phyloP scores from a whole-genome alignment of 768 basidiomycete species.

The Podaxis mareebaensis region DNA sequence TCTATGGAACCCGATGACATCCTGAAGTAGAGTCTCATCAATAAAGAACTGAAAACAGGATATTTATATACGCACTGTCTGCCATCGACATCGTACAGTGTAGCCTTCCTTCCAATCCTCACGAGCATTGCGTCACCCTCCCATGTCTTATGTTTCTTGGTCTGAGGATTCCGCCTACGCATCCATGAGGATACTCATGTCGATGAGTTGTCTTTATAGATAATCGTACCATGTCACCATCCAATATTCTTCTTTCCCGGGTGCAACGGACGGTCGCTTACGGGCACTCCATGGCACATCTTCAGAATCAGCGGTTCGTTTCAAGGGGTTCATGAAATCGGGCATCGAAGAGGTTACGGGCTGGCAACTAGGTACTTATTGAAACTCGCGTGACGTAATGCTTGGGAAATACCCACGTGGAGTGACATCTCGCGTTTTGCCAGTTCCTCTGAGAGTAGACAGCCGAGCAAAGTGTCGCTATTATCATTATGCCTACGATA shows the following conservation, averaged over 20 bases:
- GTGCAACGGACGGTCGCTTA: slow-evolving; percentile 33
- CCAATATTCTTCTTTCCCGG: slow-evolving; percentile 52
- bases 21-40: slow-evolving; percentile 29
- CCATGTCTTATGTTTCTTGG: slow-evolving; percentile 89
- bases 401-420: neutral
- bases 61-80: slow-evolving; percentile 49
- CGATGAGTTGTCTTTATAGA: neutral
- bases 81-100: slow-evolving; percentile 63
- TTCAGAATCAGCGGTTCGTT: slow-evolving; percentile 14
- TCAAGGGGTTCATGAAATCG: slow-evolving; percentile 20
- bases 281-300: slow-evolving; percentile 24
- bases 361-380: neutral
- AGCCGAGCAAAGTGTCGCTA: neutral
- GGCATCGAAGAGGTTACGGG: slow-evolving; percentile 21
- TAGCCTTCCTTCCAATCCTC: slow-evolving; percentile 41
- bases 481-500: neutral
- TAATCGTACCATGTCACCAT: slow-evolving; percentile 71
- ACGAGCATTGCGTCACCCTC: slow-evolving; percentile 79
- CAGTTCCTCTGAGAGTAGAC: neutral
- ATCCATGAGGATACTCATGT: neutral
- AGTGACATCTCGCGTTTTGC: neutral
- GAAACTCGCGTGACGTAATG: slow-evolving; percentile 11
- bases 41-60: neutral
- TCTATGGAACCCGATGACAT: slow-evolving; percentile 53
- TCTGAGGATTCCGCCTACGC: slow-evolving; percentile 64